phyloP scores from a whole-genome alignment of 2,329 filamentous ascomycete genomes.

The Colletotrichum cuscutae region DNA sequence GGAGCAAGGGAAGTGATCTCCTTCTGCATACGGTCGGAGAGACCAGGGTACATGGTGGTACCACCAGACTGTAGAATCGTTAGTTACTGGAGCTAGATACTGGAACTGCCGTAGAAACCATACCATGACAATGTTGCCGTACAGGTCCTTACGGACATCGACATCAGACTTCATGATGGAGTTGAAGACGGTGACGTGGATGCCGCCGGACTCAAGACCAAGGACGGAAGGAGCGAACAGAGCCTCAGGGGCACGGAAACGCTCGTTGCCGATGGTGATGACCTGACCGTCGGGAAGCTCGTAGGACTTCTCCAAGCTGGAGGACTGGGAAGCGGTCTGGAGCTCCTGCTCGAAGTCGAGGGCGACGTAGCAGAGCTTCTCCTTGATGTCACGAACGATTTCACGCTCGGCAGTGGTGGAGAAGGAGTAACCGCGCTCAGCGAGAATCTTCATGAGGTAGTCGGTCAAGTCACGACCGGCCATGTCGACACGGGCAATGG shows the following conservation, averaged over 20 bases:
- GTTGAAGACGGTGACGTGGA: constrained; percentile 99
- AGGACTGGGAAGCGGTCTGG: constrained; percentile 99
- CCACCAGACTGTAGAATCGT: constrained; percentile 84
- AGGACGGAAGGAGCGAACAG: constrained; percentile 99
- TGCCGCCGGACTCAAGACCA: constrained; percentile 98
- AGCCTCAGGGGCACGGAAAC: constrained; percentile 99
- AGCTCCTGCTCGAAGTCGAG: constrained; percentile 99
- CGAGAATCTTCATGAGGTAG: constrained; percentile 99
- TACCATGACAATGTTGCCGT: constrained; percentile 99
- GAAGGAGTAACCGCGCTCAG: constrained; percentile 99
- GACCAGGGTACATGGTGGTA: constrained; percentile 99
- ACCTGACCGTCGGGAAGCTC: constrained; percentile 99
- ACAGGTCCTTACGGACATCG: constrained; percentile 99
- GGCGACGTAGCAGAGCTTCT: constrained; percentile 99
- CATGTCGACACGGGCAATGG: constrained; percentile 99
- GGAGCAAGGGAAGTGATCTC: constrained; percentile 99
- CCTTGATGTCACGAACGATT: constrained; percentile 99
- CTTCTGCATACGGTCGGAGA: constrained; percentile 99
- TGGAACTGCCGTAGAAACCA: constrained; percentile 49
- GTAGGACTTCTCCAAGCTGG: constrained; percentile 99
- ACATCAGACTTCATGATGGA: constrained; percentile 99
- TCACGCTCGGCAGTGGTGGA: constrained; percentile 99
- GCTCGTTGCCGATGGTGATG: constrained; percentile 99
- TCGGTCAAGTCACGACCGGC: constrained; percentile 99
- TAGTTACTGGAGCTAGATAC: constrained; percentile 40